Percentiles rank a stretch among this genome's conserved stretches.
Evolutionary conservation across 2,329 filamentous ascomycete genomes (phyloP).

Genomic region (Coniochaeta pulveracea): DNA sequence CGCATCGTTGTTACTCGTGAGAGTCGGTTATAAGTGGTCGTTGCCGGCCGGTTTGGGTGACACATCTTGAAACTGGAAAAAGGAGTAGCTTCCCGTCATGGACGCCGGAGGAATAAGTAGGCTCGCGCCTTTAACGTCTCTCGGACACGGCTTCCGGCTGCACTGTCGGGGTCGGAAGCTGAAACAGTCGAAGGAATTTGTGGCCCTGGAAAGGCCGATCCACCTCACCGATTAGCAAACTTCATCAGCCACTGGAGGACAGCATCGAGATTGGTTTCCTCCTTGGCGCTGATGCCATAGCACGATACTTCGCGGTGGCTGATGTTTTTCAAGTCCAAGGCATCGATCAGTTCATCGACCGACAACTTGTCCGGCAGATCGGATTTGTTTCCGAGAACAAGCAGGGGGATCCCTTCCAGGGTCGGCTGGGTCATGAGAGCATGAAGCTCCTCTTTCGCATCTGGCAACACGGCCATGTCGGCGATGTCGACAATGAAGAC

Average conservation of each 20-base stretch:
- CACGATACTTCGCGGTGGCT: constrained; percentile 91
- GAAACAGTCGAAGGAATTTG: not conserved
- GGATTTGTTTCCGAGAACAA: constrained; percentile 95
- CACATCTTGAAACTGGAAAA: not conserved
- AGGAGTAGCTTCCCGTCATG: not conserved
- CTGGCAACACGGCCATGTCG: constrained; percentile 66
- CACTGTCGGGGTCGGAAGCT: not conserved
- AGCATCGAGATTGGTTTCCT: constrained; percentile 96
- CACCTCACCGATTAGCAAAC: constrained; percentile 59
- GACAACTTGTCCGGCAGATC: constrained; percentile 84
- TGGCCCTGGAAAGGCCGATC: not conserved
- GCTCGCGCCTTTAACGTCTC: not conserved
- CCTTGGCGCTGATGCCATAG: constrained; percentile 97
- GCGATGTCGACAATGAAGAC: constrained; percentile 98
- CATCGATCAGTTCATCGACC: constrained; percentile 92
- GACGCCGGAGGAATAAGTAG: not conserved
- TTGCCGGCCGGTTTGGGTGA: not conserved
- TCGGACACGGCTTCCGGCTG: not conserved
- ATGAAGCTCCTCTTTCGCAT: constrained; percentile 88
- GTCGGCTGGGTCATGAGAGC: constrained; percentile 74
- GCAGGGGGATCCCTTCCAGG: constrained; percentile 78
- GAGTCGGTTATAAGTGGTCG: constrained; percentile 1
- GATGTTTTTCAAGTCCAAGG: constrained; percentile 79
- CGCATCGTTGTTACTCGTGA: too few relatives aligned
- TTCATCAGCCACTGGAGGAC: constrained; percentile 96